These are phyloP conservation scores for Atkinsonella texensis DNA, from an alignment of 2,329 filamentous ascomycete genomes.

Conservation along the genomic window DNA sequence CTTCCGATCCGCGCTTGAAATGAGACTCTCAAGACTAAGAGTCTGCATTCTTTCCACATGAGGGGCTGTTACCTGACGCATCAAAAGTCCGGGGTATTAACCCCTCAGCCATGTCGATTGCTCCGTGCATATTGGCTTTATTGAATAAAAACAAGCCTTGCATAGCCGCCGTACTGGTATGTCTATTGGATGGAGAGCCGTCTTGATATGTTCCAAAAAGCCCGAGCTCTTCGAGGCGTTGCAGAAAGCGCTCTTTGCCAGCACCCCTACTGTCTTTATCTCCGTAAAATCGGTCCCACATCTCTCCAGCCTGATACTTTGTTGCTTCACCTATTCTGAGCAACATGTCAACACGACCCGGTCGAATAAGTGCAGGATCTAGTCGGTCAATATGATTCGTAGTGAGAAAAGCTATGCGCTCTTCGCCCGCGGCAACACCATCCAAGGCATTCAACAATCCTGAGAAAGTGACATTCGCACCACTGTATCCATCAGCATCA, in stretches of 20 bases:
- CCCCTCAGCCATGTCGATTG: slow-evolving; percentile 65
- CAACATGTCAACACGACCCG: slow-evolving; percentile 89
- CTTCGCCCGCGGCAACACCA: slow-evolving; percentile 87
- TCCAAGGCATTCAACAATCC: slow-evolving; percentile 78
- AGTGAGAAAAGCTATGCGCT: slow-evolving; percentile 85
- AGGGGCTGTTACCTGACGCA: slow-evolving; percentile 21
- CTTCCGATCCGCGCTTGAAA: not conserved
- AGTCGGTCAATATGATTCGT: slow-evolving; percentile 89
- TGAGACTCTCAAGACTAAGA: not conserved
- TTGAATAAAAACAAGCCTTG: slow-evolving; percentile 94
- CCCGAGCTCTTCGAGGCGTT: slow-evolving; percentile 55
- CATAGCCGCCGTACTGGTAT: slow-evolving; percentile 78
- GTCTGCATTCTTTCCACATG: not conserved
- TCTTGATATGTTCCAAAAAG: slow-evolving; percentile 50
- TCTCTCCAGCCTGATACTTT: slow-evolving; percentile 66
- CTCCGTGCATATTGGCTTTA: slow-evolving; percentile 80
- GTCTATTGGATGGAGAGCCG: slow-evolving; percentile 32
- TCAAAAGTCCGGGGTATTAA: slow-evolving; percentile 48
- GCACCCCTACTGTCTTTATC: slow-evolving; percentile 57
- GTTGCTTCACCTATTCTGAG: slow-evolving; percentile 82
- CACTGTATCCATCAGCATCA: slow-evolving; percentile 72
- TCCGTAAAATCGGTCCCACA: slow-evolving; percentile 94
- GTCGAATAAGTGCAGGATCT: slow-evolving; percentile 79
- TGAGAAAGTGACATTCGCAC: slow-evolving; percentile 87
- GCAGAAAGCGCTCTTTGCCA: slow-evolving; percentile 57